Conservation (phyloP, 2,329 filamentous ascomycete species). For the Cytospora schulzeri region DNA sequence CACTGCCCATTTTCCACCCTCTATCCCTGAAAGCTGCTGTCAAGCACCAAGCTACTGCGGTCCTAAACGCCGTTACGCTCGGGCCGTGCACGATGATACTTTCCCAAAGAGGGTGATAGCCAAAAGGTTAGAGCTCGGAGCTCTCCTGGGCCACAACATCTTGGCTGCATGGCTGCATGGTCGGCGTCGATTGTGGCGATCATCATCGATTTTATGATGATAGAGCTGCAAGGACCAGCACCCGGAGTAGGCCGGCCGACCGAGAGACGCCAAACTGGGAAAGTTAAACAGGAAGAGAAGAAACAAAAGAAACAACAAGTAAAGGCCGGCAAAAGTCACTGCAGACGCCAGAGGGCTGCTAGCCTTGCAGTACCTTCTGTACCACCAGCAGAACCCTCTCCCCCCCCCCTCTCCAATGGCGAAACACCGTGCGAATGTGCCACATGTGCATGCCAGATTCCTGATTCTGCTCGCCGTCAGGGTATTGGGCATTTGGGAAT, state of each 20-base stretch:
- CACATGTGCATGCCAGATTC: conserved; percentile 20
- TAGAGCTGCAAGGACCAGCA: background rate
- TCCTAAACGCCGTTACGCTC: conserved; percentile 6
- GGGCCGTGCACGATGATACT: conserved; percentile 8
- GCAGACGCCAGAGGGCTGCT: conserved; percentile 1
- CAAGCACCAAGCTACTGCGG: conserved; percentile 13
- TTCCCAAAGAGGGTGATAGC: background rate
- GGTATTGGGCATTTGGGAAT: background rate
- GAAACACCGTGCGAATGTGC: conserved; percentile 18
- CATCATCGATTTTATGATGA: background rate
- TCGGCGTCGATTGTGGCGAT: conserved; percentile 10
- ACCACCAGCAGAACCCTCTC: background rate
- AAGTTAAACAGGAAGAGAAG: no score
- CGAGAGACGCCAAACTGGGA: background rate
- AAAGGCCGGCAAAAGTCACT: background rate
- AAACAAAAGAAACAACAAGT: background rate
- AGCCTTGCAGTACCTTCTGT: conserved; percentile 8
- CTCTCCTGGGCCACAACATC: conserved; percentile 10
- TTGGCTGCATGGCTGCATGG: background rate
- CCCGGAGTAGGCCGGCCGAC: background rate
- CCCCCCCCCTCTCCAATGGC: background rate
- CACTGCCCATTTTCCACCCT: background rate
- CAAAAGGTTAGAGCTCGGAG: background rate
- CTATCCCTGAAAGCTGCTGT: conserved; percentile 6
- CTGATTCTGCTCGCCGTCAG: conserved; percentile 12